Evolutionary conservation across 108 stramenopile species (phyloP).

Genomic region (Pseudonitzschia delicatissima): DNA sequence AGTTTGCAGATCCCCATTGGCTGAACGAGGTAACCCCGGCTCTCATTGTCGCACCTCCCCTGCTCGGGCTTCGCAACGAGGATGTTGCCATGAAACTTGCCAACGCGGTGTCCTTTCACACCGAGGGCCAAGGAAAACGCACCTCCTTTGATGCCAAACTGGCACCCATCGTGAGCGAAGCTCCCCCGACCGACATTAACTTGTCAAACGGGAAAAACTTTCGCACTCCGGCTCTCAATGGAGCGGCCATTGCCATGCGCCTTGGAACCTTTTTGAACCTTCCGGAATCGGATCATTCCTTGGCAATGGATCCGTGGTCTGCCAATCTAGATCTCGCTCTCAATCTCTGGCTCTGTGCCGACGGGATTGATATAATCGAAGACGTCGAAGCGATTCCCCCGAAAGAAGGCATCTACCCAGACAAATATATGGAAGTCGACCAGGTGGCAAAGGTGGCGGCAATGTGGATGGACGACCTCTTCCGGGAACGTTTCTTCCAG

Average conservation of each 20-base stretch:
- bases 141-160: slow-evolving; percentile 36
- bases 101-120: slow-evolving; percentile 71
- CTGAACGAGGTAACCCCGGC: slow-evolving; percentile 61
- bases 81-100: slow-evolving; percentile 50
- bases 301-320: slow-evolving; percentile 42
- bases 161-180: slow-evolving; percentile 21
- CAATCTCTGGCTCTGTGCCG: slow-evolving; percentile 86
- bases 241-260: slow-evolving; percentile 67
- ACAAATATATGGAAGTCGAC: slow-evolving; percentile 17
- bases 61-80: slow-evolving; percentile 14
- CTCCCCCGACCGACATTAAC: slow-evolving; percentile 54
- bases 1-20: slow-evolving; percentile 40
- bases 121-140: slow-evolving; percentile 33
- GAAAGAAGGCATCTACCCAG: not conserved
- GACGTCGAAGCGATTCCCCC: slow-evolving; percentile 27
- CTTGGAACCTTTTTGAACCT: slow-evolving; percentile 64
- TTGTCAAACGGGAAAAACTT: slow-evolving; percentile 64
- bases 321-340: slow-evolving; percentile 76
- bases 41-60: slow-evolving; percentile 56
- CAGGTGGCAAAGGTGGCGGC: slow-evolving; percentile 62
- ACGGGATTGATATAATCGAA: slow-evolving; percentile 77
- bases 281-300: slow-evolving; percentile 48
- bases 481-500: slow-evolving; percentile 39
- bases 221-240: slow-evolving; percentile 56
- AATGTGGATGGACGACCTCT: slow-evolving; percentile 68